Percentiles rank a stretch among this genome's conserved stretches.
These are phyloP conservation scores for Pythium diclinum DNA, from an alignment of 352 stramenopile genomes.

Conservation along the genomic window DNA sequence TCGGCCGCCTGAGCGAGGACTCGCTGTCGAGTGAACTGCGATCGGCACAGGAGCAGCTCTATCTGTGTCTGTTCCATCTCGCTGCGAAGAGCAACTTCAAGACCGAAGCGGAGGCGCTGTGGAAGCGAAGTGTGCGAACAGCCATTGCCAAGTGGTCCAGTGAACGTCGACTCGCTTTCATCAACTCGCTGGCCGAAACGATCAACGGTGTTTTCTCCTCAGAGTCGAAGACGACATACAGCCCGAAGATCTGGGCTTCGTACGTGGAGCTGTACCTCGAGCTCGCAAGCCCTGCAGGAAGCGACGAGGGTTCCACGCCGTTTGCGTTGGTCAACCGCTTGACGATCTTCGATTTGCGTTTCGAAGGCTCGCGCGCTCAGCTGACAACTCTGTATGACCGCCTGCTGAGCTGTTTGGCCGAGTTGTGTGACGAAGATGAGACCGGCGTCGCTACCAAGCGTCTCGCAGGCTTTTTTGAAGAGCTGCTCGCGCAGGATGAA, in stretches of 20 bases:
- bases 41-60: conserved; percentile 52
- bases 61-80: conserved; percentile 56
- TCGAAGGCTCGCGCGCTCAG: conserved; percentile 49
- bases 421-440: conserved; percentile 58
- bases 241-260: conserved; percentile 23
- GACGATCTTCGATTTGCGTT: conserved; percentile 23
- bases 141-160: conserved; percentile 42
- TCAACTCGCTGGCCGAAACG: conserved; percentile 44
- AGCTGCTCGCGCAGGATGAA: conserved; percentile 27
- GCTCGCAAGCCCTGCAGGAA: not conserved
- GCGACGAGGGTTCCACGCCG: conserved; percentile 6
- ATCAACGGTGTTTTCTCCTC: conserved; percentile 39
- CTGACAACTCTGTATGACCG: conserved; percentile 49
- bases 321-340: conserved; percentile 29
- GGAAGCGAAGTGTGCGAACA: conserved; percentile 36
- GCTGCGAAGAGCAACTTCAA: conserved; percentile 50
- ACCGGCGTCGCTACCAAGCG: conserved; percentile 25
- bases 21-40: conserved; percentile 49
- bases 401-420: conserved; percentile 46
- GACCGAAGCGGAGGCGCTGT: conserved; percentile 45
- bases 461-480: conserved; percentile 41
- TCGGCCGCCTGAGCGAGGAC: conserved; percentile 35
- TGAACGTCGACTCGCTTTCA: conserved; percentile 32
- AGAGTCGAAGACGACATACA: conserved; percentile 3
- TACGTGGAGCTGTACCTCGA: conserved; percentile 28